Evolutionary conservation across 176 grass and related monocot genomes (phyloP), one percentile per base, ranked within the genome.

Genomic region (Ampelocalamus luodianensis): DNA sequence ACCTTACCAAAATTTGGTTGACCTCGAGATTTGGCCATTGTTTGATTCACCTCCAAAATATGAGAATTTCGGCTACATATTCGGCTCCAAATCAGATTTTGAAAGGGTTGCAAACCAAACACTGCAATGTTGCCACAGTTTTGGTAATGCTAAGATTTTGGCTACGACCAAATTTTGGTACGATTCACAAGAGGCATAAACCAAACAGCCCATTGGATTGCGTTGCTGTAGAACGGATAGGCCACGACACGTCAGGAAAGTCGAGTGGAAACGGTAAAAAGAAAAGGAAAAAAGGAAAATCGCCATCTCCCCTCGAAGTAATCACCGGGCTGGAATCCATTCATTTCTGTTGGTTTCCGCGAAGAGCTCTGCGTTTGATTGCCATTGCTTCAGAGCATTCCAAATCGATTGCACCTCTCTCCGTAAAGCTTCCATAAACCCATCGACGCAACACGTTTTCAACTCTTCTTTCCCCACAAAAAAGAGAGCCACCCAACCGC

Each of bases 401-500:
- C 51, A 54, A 18, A 54, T 54, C 50, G 20, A 58, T n/a, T n/a
- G n/a, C 55, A 58, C 20, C 27, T 14, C 17, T 74, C 32, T 55
- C 49, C 1, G 18, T 53, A 53, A 53, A 18, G 5, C 5, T 53
- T 53, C 5, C 36, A 12, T 18, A 66, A 74, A 85, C 63, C 72
- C n/a, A 12, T 45, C 3, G 49, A 63, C 62, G 61, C 40, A 3
- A 78, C 83, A 70, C 83, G 83, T 66, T 72, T 63, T 60, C 74
- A 49, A 20, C 74, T 71, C 66, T 2, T 71, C 43, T 37, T 20
- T 54, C 51, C 49, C 49, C 5, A 3, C 38, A 40, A 20, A 20
- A 5, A 10, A 20, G 0, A 17, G 20, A 54, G 51, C 17, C 17
- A 54, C 39, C 27, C 6, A 29, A 23, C 22, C 1, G 39, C 7